Evolutionary conservation across 2,329 filamentous ascomycete genomes (phyloP), one percentile per base, ranked within the genome.

Genomic region (Bipolaris oryzae): DNA sequence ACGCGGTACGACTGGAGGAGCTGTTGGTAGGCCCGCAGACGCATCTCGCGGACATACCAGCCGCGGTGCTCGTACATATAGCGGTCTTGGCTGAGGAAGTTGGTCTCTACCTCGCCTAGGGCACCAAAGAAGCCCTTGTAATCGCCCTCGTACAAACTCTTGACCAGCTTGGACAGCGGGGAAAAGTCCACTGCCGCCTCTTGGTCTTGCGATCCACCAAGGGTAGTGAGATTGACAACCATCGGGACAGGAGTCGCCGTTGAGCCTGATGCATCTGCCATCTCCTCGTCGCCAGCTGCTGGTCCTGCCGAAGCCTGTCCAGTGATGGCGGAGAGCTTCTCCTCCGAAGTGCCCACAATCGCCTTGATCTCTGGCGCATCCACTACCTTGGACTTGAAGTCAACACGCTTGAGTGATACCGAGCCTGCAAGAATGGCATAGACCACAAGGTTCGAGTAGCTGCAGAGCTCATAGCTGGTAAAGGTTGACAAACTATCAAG

Each of bases 11-110:
- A 96, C 82, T 98, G 95, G 41, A 99, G 85, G 38, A 99, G 86
- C 81, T 99, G 95, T 78, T 96, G 92, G 81, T 99, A 99, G 34
- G 92, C 94, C 57, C 94, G 89, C 64, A 98, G 86, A 55, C 95
- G 89, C 95, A 99, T 99, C 84, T 99, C 95, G 49, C 95, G 90
- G 68, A 99, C 94, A 76, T 95, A 98, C 94, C 95, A 99, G 72
- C 87, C 88, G 77, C 91, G 91, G 82, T 99, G 95, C 83, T 99
- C 95, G 74, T 92, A 89, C 55, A 99, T 85, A 79, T 98, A 96
- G 57, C 95, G 90, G 75, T 99, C 95, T 75, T 95, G 91, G 66
- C 88, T 92, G 64, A 99, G 83, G 83, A 99, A 99, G 70, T 89
- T 88, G 78, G 96, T 92, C 81, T 99, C 95, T 1, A 98, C 95